Conservation (phyloP, 768 basidiomycete species). For the Trametes cubensis region DNA sequence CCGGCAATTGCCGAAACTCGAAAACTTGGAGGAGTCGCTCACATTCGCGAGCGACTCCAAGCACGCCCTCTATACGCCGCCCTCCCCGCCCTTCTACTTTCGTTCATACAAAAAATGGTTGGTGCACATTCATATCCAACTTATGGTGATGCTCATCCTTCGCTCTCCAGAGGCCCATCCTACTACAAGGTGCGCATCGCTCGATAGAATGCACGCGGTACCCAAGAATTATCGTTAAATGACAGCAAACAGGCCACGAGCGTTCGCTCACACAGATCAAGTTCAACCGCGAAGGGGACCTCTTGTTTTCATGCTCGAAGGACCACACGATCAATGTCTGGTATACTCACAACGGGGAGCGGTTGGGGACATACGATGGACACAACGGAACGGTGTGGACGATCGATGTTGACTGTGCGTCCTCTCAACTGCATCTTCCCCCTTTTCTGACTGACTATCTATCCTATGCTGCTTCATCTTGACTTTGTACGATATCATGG, state of each 20-base stretch:
- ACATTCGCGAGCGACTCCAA: conserved; percentile 15
- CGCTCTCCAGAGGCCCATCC: conserved; percentile 36
- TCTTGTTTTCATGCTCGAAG: conserved; percentile 95
- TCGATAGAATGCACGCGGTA: background rate
- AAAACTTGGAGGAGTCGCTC: conserved; percentile 23
- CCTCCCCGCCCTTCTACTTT: background rate
- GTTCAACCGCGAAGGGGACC: conserved; percentile 95
- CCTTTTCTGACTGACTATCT: background rate
- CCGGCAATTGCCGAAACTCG: conserved; percentile 22
- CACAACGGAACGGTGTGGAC: conserved; percentile 98
- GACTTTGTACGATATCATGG: background rate
- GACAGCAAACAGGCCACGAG: conserved; percentile 74
- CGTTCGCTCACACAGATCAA: conserved; percentile 97
- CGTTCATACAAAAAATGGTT: conserved; percentile 31
- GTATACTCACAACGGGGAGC: conserved; percentile 97
- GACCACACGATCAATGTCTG: conserved; percentile 95
- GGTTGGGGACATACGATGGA: conserved; percentile 94
- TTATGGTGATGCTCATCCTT: conserved; percentile 5
- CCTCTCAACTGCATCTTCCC: conserved; percentile 1
- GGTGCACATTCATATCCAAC: background rate
- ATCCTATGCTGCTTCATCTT: background rate
- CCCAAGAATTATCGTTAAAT: background rate
- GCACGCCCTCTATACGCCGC: conserved; percentile 9
- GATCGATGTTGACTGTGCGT: conserved; percentile 90
- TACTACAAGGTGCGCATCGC: conserved; percentile 36